These are phyloP conservation scores for Cryptosporidium ryanae DNA, from an alignment of 169 alveolate species.

Conservation along the genomic window DNA sequence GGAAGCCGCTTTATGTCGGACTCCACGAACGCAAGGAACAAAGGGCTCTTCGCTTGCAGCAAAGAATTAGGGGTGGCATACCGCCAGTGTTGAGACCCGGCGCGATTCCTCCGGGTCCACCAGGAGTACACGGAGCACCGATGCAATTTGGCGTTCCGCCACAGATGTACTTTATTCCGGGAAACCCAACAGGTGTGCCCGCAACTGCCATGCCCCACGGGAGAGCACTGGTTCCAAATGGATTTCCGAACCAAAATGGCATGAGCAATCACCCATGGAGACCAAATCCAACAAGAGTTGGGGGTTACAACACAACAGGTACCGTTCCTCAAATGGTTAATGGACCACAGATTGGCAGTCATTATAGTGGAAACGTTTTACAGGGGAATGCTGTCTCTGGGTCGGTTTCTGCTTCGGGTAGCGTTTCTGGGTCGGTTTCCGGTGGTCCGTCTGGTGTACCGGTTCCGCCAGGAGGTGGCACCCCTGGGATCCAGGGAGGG, in stretches of 20 bases:
- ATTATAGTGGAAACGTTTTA: slow-evolving; percentile 45
- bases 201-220: slow-evolving; percentile 60
- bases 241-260: slow-evolving; percentile 44
- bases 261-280: slow-evolving; percentile 58
- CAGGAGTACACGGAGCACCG: slow-evolving; percentile 73
- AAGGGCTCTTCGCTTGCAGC: slow-evolving; percentile 89
- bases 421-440: slow-evolving; percentile 4
- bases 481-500: too few relatives aligned
- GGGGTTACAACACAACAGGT: slow-evolving; percentile 34
- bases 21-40: slow-evolving; percentile 92
- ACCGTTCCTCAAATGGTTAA: slow-evolving; percentile 54
- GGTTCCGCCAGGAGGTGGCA: slow-evolving; percentile 1
- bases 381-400: slow-evolving; percentile 39
- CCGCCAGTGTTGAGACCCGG: slow-evolving; percentile 78
- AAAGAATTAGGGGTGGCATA: slow-evolving; percentile 85
- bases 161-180: slow-evolving; percentile 72
- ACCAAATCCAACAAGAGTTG: slow-evolving; percentile 60
- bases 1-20: slow-evolving; percentile 94
- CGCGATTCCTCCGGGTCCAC: slow-evolving; percentile 73
- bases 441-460: not conserved
- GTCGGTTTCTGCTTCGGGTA: slow-evolving; percentile 20
- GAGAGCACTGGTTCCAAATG: slow-evolving; percentile 39
- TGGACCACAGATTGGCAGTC: slow-evolving; percentile 48
- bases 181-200: slow-evolving; percentile 54
- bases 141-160: slow-evolving; percentile 75